A percentile compares a stretch with the other conserved stretches of the same genome.
Evolutionary conservation across 169 alveolate genomes (phyloP).

Genomic region (Babesia ovata): DNA sequence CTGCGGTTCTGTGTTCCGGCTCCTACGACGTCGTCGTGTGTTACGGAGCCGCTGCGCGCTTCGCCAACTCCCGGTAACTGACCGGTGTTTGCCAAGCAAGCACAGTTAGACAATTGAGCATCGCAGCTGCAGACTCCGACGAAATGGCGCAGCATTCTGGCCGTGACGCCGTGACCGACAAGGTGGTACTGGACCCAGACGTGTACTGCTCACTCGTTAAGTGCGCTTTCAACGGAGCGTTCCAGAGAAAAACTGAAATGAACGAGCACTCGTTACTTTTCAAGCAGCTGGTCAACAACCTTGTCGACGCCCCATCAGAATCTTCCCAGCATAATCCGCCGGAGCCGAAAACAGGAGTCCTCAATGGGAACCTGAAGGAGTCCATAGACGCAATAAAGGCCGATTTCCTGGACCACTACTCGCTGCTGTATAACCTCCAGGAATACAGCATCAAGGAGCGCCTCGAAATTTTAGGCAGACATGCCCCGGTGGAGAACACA

Average conservation of each 20-base stretch:
- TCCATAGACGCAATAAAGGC: conserved; percentile 57
- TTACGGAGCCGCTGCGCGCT: no score
- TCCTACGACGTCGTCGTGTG: no score
- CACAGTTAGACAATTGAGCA: not conserved
- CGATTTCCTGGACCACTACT: conserved; percentile 61
- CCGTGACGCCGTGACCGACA: conserved; percentile 3
- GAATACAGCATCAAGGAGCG: conserved; percentile 60
- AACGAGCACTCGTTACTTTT: conserved; percentile 7
- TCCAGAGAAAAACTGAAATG: conserved; percentile 8
- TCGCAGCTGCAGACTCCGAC: conserved; percentile 1
- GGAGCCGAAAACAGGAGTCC: conserved; percentile 20
- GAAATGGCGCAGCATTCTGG: not conserved
- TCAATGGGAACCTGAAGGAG: conserved; percentile 53
- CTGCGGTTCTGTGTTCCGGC: no score
- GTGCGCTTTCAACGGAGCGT: conserved; percentile 62
- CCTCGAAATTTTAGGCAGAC: conserved; percentile 46
- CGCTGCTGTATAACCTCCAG: conserved; percentile 61
- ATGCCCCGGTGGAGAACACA: conserved; percentile 21
- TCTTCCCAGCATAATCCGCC: conserved; percentile 31
- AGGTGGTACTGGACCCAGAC: conserved; percentile 55
- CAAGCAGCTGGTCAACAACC: conserved; percentile 36
- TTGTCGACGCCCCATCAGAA: conserved; percentile 18
- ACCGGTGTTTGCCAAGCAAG: no score
- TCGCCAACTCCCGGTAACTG: no score
- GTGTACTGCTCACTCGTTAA: conserved; percentile 69